phyloP scores from a whole-genome alignment of 1,139 yeast genomes.

The Williopsis jadinii region DNA sequence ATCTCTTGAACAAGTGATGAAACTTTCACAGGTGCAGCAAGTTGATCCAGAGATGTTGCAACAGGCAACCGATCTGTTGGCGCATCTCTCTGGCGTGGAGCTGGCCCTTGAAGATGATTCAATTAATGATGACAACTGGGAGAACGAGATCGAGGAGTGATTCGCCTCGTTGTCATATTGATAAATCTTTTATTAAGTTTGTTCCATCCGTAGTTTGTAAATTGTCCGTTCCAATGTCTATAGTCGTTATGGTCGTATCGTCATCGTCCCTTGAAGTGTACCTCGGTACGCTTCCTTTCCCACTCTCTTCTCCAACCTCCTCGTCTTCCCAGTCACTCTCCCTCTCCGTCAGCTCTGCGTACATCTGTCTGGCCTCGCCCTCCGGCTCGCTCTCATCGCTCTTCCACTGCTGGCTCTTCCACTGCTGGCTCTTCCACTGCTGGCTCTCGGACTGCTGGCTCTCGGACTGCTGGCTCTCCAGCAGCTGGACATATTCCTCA shows the following conservation, averaged over 20 bases:
- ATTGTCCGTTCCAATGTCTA: too few species aligned
- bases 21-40: conserved; percentile 27
- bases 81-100: conserved; percentile 52
- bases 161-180: background rate
- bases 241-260: too few species aligned
- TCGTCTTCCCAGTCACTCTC: conserved; percentile 36
- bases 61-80: conserved; percentile 43
- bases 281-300: background rate
- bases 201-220: background rate
- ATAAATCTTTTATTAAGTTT: background rate
- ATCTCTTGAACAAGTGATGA: conserved; percentile 15
- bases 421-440: too few species aligned
- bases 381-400: conserved; percentile 19
- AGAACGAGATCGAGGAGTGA: conserved; percentile 28
- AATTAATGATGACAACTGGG: conserved; percentile 37
- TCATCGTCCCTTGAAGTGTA: background rate
- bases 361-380: conserved; percentile 36
- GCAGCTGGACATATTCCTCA: conserved; percentile 78
- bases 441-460: too few species aligned
- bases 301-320: conserved; percentile 4
- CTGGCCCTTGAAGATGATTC: conserved; percentile 44
- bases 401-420: too few species aligned
- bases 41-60: conserved; percentile 48
- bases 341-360: conserved; percentile 33
- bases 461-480: conserved; percentile 11